These are phyloP conservation scores for Oryza brachyantha DNA, from an alignment of 176 grass and related monocot species.

Conservation along the genomic window DNA sequence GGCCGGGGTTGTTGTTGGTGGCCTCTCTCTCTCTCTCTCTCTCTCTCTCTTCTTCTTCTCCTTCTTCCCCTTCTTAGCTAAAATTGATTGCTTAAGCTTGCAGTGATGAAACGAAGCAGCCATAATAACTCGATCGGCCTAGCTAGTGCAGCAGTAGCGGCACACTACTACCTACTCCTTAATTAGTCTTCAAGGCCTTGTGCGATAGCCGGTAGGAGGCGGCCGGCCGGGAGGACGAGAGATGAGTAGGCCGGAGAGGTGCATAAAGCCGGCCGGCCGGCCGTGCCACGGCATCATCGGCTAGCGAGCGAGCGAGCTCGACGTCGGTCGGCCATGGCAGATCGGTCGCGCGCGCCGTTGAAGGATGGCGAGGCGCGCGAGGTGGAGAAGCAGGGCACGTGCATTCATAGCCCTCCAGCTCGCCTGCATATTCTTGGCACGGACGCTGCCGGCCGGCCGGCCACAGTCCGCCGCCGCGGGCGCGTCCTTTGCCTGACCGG, in stretches of 20 bases:
- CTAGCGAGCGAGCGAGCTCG: neutral
- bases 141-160: neutral
- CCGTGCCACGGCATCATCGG: neutral
- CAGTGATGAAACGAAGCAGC: neutral
- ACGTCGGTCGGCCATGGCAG: neutral
- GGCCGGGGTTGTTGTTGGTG: neutral
- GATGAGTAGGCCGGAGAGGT: neutral
- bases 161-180: neutral
- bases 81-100: neutral
- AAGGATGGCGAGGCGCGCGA: slow-evolving; percentile 43
- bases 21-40: neutral
- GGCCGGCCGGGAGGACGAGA: neutral
- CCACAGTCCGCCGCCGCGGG: no score
- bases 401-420: slow-evolving; percentile 10
- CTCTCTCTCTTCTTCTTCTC: no score
- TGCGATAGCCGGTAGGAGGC: slow-evolving; percentile 1
- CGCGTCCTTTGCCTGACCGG: no score
- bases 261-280: neutral
- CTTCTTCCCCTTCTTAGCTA: neutral
- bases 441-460: no score
- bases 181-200: slow-evolving; percentile 17
- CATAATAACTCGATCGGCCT: neutral
- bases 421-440: neutral
- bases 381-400: slow-evolving; percentile 75
- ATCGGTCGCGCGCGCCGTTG: neutral